These are phyloP conservation scores for Raffaelea arxii DNA, from an alignment of 2,329 filamentous ascomycete species.

Conservation along the genomic window DNA sequence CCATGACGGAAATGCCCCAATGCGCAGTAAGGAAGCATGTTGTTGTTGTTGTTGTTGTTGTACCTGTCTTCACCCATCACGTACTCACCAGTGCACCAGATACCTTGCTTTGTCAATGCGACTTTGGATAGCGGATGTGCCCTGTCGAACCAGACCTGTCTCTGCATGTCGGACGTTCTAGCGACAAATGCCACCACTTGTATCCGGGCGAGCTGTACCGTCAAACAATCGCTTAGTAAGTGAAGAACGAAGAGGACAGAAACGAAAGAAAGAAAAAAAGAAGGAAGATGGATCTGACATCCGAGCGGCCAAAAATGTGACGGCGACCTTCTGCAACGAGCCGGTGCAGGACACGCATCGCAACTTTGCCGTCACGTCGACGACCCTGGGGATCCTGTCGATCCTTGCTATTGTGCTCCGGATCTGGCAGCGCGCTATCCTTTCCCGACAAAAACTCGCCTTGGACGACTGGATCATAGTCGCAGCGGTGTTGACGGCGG, in stretches of 20 bases:
- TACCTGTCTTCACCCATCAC: background rate
- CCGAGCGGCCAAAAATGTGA: conserved; percentile 16
- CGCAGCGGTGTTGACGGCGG: conserved; percentile 16
- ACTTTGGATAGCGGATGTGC: background rate
- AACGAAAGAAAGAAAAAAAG: background rate
- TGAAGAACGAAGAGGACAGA: no score
- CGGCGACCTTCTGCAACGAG: conserved; percentile 16
- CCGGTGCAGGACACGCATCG: conserved; percentile 19
- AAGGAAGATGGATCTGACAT: conserved; percentile 4
- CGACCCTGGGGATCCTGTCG: conserved; percentile 22
- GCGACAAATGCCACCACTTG: conserved; percentile 1
- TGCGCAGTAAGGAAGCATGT: background rate
- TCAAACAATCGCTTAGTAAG: conserved; percentile 4
- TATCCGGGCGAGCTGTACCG: conserved; percentile 6
- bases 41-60: background rate
- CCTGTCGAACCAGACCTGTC: conserved; percentile 3
- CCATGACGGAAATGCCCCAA: no score
- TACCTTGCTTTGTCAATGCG: background rate
- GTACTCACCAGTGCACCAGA: background rate
- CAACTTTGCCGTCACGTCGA: conserved; percentile 21
- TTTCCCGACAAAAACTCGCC: conserved; percentile 20
- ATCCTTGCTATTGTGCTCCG: conserved; percentile 28
- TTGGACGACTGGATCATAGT: conserved; percentile 27
- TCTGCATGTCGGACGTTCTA: conserved; percentile 2
- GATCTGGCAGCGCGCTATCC: conserved; percentile 22